A percentile compares a stretch with the other conserved stretches of the same genome.
These are phyloP conservation scores for Candolleomyces aberdarensis DNA, from an alignment of 768 basidiomycete species.

Conservation along the genomic window DNA sequence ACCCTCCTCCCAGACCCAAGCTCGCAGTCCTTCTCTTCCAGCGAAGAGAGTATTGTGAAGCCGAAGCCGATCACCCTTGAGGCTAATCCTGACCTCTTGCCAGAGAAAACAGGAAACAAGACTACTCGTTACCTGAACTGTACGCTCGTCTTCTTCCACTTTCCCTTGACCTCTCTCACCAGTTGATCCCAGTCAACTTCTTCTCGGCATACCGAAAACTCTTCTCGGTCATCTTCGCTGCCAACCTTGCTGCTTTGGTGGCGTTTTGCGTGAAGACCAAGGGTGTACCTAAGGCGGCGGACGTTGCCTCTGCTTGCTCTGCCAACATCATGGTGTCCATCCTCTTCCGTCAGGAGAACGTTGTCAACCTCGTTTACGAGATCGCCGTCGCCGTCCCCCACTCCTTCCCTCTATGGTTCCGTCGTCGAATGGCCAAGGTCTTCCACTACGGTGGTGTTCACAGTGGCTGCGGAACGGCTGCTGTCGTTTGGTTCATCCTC, in stretches of 20 bases:
- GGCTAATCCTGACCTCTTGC: conserved; percentile 26
- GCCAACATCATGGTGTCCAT: conserved; percentile 43
- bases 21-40: conserved; percentile 15
- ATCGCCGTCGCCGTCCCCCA: conserved; percentile 39
- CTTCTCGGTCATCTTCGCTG: conserved; percentile 50
- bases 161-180: conserved; percentile 3
- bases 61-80: conserved; percentile 18
- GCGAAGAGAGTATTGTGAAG: conserved; percentile 18
- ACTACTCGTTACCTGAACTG: conserved; percentile 11
- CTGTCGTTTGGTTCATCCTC: conserved; percentile 48
- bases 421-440: conserved; percentile 45
- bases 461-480: conserved; percentile 50
- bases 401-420: conserved; percentile 36
- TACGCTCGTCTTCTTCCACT: conserved; percentile 41
- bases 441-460: conserved; percentile 58
- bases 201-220: conserved; percentile 44
- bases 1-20: not conserved
- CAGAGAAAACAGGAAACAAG: conserved; percentile 12
- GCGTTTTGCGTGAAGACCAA: conserved; percentile 30
- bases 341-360: conserved; percentile 47
- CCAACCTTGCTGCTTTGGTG: conserved; percentile 49
- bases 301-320: conserved; percentile 37
- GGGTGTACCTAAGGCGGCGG: conserved; percentile 28
- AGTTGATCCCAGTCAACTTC: conserved; percentile 23
- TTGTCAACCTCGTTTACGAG: conserved; percentile 51